phyloP scores from a whole-genome alignment of 805 yeast species.

The Yamadazyma tumulicola region DNA sequence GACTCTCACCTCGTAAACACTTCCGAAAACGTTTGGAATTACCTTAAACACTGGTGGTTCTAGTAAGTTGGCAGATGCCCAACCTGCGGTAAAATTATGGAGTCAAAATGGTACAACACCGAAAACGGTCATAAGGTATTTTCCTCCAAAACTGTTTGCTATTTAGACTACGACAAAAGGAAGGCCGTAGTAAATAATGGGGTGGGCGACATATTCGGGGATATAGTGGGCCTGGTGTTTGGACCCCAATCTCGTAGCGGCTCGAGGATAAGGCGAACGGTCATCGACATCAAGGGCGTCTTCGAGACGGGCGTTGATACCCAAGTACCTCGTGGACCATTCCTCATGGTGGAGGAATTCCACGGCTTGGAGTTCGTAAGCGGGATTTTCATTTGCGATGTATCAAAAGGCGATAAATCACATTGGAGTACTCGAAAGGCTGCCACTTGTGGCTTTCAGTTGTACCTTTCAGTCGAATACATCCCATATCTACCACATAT shows the following conservation, averaged over 20 bases:
- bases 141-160: slow-evolving; percentile 5
- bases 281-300: slow-evolving; percentile 77
- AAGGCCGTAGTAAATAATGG: slow-evolving; percentile 57
- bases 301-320: slow-evolving; percentile 68
- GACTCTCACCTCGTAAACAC: too few relatives aligned
- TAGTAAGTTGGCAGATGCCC: slow-evolving; percentile 6
- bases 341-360: slow-evolving; percentile 56
- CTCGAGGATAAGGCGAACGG: slow-evolving; percentile 71
- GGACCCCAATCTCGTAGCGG: slow-evolving; percentile 71
- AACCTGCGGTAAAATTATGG: slow-evolving; percentile 13
- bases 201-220: too few relatives aligned
- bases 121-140: slow-evolving; percentile 10
- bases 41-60: slow-evolving; percentile 11
- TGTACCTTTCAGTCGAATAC: too few relatives aligned
- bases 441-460: too few relatives aligned
- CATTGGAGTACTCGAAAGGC: too few relatives aligned
- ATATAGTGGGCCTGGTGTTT: slow-evolving; percentile 69
- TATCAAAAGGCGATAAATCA: too few relatives aligned
- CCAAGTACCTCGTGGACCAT: slow-evolving; percentile 80
- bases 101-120: slow-evolving; percentile 8
- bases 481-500: too few relatives aligned
- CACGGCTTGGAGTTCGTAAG: slow-evolving; percentile 56
- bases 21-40: slow-evolving; percentile 12
- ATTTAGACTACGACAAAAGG: slow-evolving; percentile 9
- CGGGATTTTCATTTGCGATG: too few relatives aligned